Percentiles rank a stretch among this genome's conserved stretches.
phyloP scores from a whole-genome alignment of 2,329 filamentous ascomycete genomes.

The Diplocarpon mali region DNA sequence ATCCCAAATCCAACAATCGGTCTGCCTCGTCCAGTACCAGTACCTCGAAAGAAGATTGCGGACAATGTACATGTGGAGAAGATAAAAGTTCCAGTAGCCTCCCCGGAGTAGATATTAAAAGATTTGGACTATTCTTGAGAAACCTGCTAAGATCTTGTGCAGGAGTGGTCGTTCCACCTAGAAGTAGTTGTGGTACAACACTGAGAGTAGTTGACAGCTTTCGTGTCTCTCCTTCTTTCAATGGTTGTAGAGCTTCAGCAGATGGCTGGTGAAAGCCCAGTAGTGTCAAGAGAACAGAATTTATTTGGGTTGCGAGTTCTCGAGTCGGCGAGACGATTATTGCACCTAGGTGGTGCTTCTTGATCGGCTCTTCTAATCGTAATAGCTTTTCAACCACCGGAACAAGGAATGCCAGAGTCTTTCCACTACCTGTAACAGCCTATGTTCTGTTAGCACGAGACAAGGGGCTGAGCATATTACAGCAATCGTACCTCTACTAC shows the following conservation, averaged over 20 bases:
- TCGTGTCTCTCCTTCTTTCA: conserved; percentile 43
- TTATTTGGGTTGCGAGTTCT: conserved; percentile 85
- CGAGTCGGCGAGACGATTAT: conserved; percentile 90
- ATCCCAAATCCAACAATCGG: conserved; percentile 81
- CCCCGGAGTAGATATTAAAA: conserved; percentile 84
- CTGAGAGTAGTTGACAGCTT: conserved; percentile 36
- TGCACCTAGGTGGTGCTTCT: conserved; percentile 79
- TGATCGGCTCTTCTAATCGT: conserved; percentile 68
- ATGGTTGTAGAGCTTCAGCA: conserved; percentile 47
- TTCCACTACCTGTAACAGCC: conserved; percentile 84
- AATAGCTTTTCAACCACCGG: conserved; percentile 75
- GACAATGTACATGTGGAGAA: conserved; percentile 77
- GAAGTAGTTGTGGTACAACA: conserved; percentile 77
- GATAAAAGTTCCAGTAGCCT: conserved; percentile 78
- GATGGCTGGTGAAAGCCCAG: conserved; percentile 77
- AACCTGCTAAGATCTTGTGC: conserved; percentile 83
- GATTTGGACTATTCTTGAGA: conserved; percentile 71
- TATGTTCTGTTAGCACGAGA: conserved; percentile 25
- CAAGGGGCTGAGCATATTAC: not conserved
- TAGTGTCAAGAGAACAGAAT: conserved; percentile 66
- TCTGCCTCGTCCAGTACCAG: conserved; percentile 94
- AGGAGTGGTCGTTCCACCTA: conserved; percentile 70
- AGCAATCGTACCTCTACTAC: conserved; percentile 58
- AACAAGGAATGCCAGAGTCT: conserved; percentile 78
- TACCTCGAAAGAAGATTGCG: conserved; percentile 81